Base-by-base conservation (phyloP, 2,329 filamentous ascomycete species). In the Pestalotiopsis sp. region DNA sequence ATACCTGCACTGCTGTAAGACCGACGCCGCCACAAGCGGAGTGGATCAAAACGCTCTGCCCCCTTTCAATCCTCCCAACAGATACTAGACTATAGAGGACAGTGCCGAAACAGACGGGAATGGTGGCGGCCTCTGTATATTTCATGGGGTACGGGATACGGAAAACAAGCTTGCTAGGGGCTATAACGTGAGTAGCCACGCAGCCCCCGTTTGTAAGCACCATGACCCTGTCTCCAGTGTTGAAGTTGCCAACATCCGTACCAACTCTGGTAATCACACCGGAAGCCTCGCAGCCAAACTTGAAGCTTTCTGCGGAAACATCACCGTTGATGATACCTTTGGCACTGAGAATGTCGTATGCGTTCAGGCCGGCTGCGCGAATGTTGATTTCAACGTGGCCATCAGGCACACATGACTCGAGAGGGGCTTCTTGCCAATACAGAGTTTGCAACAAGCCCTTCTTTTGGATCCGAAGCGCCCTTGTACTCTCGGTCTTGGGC, bases 71-170 rank as follows among this genome's bases (percentile, higher is more conserved):
- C 2, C 71, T 62, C 1, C 72, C 77, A 31, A 73, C n/a, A 25
- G 74, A 9, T 6, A 70, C 38, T 0, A 80, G 68, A 4, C 66
- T 66, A 40, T 75, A 70, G 40, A 72, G 69, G 7, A 73, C 77
- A 4, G 78, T 78, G 9, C 56, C 7, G 31, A n/a, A 56, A 4
- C 9, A 7, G 4, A 45, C 17, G 3, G 49, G 38, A 12, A 69
- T 27, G 2, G 58, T 27, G 2, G 65, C 68, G 1, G 68, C 63
- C 11, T 31, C 58, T 7, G 11, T 14, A 23, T 57, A 58, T 17
- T 17, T 49, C 17, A 68, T 4, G 13, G n/a, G 2, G 23, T 57
- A n/a, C 3, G 67, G 67, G 2, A 68, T 63, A 7, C 11, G n/a
- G 27, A 31, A 9, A 20, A 69, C 12, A 9, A 41, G 27, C 11